Evolutionary conservation across 495 filamentous ascomycete species (phyloP).

Genomic region (Amorphotheca resinae): DNA sequence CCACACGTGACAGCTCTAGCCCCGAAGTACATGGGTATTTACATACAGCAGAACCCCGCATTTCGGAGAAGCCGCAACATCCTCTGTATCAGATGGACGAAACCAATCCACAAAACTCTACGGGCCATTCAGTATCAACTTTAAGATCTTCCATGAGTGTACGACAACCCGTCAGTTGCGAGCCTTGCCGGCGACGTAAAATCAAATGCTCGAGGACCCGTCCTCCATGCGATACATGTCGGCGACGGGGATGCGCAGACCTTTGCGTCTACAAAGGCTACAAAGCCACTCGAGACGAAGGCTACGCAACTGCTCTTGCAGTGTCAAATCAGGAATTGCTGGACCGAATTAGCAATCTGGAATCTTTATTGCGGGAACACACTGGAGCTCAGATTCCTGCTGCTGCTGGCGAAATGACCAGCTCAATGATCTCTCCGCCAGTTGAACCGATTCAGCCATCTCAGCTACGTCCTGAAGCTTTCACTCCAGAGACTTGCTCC

Average conservation of each 20-base stretch:
- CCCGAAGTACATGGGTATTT: no score
- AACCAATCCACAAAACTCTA: no score
- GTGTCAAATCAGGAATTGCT: slow-evolving; percentile 3
- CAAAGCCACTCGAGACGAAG: background rate
- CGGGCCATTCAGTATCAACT: no score
- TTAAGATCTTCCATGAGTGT: background rate
- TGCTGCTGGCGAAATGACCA: background rate
- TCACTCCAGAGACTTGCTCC: background rate
- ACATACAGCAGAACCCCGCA: no score
- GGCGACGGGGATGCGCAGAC: slow-evolving; percentile 1
- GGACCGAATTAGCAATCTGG: slow-evolving; percentile 6
- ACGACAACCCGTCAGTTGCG: slow-evolving; percentile 10
- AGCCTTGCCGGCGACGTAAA: slow-evolving; percentile 9
- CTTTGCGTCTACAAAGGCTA: slow-evolving; percentile 5
- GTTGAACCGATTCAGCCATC: background rate
- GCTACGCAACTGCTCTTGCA: background rate
- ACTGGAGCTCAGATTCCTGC: slow-evolving; percentile 2
- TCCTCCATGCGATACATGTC: slow-evolving; percentile 5
- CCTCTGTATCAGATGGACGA: no score
- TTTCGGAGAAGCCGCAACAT: no score
- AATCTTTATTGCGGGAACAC: slow-evolving; percentile 1
- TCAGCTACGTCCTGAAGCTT: no score
- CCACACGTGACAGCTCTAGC: no score
- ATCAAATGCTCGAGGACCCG: slow-evolving; percentile 9
- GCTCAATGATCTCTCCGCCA: slow-evolving; percentile 1